phyloP scores from a whole-genome alignment of 495 filamentous ascomycete species.

The Parachaetomium inaequale region DNA sequence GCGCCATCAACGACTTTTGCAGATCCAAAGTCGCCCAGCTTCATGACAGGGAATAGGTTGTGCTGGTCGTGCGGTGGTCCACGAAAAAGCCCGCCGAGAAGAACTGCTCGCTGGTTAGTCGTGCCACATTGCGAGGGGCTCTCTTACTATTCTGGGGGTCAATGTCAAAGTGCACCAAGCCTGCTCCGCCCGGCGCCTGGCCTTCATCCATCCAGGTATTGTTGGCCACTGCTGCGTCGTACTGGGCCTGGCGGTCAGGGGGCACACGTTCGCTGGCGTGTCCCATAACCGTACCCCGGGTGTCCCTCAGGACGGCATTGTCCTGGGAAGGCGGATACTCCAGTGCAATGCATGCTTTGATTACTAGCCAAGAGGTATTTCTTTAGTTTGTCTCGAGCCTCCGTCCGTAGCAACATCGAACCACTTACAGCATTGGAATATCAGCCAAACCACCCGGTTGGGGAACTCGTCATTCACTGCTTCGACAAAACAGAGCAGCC shows the following conservation, averaged over 20 bases:
- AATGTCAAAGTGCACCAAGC: constrained; percentile 1
- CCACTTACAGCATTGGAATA: background rate
- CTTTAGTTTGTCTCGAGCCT: background rate
- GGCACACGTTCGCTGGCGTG: background rate
- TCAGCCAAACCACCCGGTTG: background rate
- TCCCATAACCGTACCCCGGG: background rate
- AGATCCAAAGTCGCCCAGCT: background rate
- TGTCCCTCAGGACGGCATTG: background rate
- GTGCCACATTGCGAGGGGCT: no score
- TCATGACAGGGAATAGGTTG: background rate
- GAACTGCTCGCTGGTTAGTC: no score
- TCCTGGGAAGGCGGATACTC: background rate
- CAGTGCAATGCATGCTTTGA: background rate
- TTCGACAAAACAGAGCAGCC: background rate
- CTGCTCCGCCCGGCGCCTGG: background rate
- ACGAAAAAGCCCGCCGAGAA: background rate
- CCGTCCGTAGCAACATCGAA: no score
- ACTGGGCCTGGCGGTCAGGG: background rate
- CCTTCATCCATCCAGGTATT: background rate
- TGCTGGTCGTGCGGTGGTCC: background rate
- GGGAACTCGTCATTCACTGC: background rate
- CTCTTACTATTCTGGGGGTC: constrained; percentile 1
- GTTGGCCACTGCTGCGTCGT: background rate
- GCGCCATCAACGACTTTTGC: background rate
- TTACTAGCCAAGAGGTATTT: background rate